phyloP scores from a whole-genome alignment of 1,139 yeast species.

The Blastobotrys aristatus region DNA sequence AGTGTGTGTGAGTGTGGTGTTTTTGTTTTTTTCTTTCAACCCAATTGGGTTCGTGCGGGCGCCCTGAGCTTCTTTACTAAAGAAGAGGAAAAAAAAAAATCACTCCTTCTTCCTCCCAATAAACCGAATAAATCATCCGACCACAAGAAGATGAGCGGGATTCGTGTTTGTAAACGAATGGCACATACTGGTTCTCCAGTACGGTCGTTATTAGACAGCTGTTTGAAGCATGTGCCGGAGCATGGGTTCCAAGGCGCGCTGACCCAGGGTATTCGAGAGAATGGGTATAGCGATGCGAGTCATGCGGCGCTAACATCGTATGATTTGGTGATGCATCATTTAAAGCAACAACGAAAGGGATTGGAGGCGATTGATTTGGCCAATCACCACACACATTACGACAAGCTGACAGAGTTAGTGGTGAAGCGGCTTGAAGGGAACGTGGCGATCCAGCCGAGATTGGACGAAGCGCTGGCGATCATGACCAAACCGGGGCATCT shows the following conservation, averaged over 20 bases:
- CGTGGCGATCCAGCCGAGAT: constrained; percentile 26
- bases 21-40: no score
- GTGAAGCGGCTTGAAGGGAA: constrained; percentile 61
- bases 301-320: constrained; percentile 51
- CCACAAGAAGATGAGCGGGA: neutral
- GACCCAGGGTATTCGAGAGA: constrained; percentile 53
- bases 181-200: no score
- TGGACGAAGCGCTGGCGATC: constrained; percentile 47
- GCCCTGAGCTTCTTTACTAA: no score
- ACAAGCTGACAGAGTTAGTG: constrained; percentile 38
- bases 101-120: neutral
- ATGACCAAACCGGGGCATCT: constrained; percentile 53
- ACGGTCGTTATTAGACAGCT: constrained; percentile 40
- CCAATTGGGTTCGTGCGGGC: no score
- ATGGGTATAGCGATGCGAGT: constrained; percentile 64
- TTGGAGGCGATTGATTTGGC: constrained; percentile 30
- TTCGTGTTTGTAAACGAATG: no score
- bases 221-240: constrained; percentile 54
- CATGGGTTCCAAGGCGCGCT: constrained; percentile 68
- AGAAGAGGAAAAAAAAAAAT: no score
- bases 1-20: neutral
- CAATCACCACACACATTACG: constrained; percentile 21
- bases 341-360: constrained; percentile 41
- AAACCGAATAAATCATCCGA: neutral
- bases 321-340: constrained; percentile 63